Conservation (phyloP, 2,329 filamentous ascomycete genomes). For the Aspergillus neotritici region DNA sequence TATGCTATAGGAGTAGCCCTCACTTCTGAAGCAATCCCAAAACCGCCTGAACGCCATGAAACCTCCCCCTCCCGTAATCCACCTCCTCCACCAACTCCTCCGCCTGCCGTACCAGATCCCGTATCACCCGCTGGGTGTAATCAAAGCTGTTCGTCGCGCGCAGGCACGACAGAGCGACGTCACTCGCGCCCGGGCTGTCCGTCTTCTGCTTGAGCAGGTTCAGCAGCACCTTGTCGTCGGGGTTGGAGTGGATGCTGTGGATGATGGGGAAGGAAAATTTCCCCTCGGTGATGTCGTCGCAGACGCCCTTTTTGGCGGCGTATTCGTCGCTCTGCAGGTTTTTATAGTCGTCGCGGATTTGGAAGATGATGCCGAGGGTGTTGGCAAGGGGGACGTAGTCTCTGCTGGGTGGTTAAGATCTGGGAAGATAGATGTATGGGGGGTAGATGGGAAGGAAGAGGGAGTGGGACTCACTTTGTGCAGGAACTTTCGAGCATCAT, state of each 20-base stretch:
- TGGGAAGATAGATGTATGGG: no score
- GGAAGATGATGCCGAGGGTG: conserved; percentile 77
- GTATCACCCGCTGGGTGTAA: conserved; percentile 67
- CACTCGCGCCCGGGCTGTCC: conserved; percentile 77
- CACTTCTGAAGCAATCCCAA: no score
- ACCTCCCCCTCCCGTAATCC: no score
- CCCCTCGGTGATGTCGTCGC: conserved; percentile 91
- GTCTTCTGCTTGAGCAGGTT: conserved; percentile 92
- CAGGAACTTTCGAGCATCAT: conserved; percentile 12
- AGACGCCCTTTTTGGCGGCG: conserved; percentile 83
- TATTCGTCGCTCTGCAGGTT: conserved; percentile 51
- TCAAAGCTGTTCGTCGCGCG: conserved; percentile 81
- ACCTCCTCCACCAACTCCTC: no score
- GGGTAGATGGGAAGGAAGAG: no score
- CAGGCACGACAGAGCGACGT: conserved; percentile 88
- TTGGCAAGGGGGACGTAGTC: conserved; percentile 35
- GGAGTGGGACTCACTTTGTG: no score
- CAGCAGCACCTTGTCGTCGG: conserved; percentile 61
- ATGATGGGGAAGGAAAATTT: conserved; percentile 97
- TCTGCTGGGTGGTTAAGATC: conserved; percentile 21
- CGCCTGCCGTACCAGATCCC: conserved; percentile 42
- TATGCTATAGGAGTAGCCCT: no score
- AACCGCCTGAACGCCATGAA: no score
- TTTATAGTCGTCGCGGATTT: conserved; percentile 51
- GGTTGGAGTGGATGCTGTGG: conserved; percentile 72